phyloP scores from a whole-genome alignment of 768 basidiomycete genomes.

The Xerocomus potaroensis region DNA sequence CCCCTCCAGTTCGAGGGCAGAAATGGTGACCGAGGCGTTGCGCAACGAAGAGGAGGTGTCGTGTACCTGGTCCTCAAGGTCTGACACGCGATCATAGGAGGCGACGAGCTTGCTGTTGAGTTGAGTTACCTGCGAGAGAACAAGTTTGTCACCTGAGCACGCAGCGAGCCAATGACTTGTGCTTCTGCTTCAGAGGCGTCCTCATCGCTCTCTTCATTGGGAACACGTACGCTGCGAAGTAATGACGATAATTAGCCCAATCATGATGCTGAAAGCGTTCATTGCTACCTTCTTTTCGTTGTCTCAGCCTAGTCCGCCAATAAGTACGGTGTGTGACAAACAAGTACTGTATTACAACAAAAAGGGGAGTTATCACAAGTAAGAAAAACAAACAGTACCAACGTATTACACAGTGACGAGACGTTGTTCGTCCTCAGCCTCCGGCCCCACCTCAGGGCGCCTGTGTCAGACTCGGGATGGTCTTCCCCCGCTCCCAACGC shows the following conservation, averaged over 20 bases:
- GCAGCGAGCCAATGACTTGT: constrained; percentile 76
- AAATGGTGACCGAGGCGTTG: constrained; percentile 59
- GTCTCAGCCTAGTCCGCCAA: no score
- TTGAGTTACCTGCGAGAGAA: constrained; percentile 84
- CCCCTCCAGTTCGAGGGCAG: constrained; percentile 80
- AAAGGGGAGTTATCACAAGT: no score
- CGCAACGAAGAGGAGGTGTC: constrained; percentile 56
- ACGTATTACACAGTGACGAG: no score
- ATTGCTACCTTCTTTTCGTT: no score
- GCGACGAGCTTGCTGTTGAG: constrained; percentile 91
- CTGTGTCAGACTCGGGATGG: background rate
- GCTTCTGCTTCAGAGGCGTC: constrained; percentile 64
- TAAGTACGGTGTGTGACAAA: no score
- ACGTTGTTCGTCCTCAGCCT: no score
- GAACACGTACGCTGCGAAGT: background rate
- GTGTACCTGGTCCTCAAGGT: constrained; percentile 88
- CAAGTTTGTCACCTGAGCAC: constrained; percentile 78
- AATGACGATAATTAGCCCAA: no score
- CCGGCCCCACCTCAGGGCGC: no score
- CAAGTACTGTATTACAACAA: no score
- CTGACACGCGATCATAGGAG: constrained; percentile 87
- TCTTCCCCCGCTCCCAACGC: background rate
- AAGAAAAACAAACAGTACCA: no score
- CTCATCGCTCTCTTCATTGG: constrained; percentile 24
- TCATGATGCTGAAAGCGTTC: no score